Evolutionary conservation across 345 rosid genomes (phyloP).

Genomic region (Clarkia xantiana): DNA sequence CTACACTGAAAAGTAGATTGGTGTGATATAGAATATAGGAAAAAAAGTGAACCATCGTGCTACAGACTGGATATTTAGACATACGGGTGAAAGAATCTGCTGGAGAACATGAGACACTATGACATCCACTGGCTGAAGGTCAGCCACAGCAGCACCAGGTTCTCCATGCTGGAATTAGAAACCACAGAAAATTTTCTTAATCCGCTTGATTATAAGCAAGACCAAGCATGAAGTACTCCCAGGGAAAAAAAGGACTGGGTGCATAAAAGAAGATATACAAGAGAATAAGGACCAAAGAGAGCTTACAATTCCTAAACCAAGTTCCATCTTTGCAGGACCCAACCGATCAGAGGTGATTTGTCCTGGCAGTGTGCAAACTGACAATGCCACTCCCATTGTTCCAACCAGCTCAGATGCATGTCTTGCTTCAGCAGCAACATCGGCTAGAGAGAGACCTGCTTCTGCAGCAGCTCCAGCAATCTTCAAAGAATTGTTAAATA

Average conservation of each 20-base stretch:
- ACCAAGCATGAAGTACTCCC: too few species aligned
- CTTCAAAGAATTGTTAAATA: conserved; percentile 20
- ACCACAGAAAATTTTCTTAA: not conserved
- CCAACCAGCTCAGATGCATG: conserved; percentile 80
- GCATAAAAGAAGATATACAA: not conserved
- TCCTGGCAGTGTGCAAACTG: conserved; percentile 87
- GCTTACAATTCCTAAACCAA: conserved; percentile 96
- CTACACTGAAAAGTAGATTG: too few species aligned
- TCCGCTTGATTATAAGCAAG: too few species aligned
- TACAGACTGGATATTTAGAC: conserved; percentile 8
- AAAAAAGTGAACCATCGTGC: too few species aligned
- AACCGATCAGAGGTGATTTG: conserved; percentile 79
- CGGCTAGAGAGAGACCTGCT: conserved; percentile 64
- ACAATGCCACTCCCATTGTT: conserved; percentile 93
- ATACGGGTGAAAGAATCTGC: conserved; percentile 70
- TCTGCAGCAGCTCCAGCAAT: conserved; percentile 98
- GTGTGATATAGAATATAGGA: too few species aligned
- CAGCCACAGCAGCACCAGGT: conserved; percentile 92
- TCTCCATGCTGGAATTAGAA: conserved; percentile 79
- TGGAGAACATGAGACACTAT: conserved; percentile 85
- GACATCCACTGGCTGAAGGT: conserved; percentile 82
- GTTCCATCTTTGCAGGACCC: conserved; percentile 89
- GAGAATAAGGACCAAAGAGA: conserved; percentile 1
- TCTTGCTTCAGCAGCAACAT: conserved; percentile 78
- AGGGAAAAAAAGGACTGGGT: too few species aligned